Percentiles rank a stretch among this genome's conserved stretches.
phyloP scores from a whole-genome alignment of 768 basidiomycete species.

The Leccinum sublutescens region DNA sequence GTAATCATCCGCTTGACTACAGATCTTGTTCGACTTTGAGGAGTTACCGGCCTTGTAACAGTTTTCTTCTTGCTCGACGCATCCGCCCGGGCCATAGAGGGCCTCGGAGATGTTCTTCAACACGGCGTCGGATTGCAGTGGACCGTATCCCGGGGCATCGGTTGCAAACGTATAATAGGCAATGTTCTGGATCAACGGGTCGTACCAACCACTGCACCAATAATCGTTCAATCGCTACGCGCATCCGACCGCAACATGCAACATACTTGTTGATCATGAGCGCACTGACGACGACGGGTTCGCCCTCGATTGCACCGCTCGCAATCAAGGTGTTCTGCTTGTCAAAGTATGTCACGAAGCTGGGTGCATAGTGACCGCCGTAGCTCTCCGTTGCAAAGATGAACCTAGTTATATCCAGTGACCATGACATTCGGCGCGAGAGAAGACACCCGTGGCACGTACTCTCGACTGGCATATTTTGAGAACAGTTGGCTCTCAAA shows the following conservation, averaged over 20 bases:
- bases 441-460: conserved; percentile 16
- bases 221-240: background rate
- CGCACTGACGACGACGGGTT: conserved; percentile 52
- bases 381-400: conserved; percentile 66
- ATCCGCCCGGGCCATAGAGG: conserved; percentile 49
- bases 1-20: conserved; percentile 48
- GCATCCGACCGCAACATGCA: background rate
- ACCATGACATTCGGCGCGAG: background rate
- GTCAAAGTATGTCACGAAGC: conserved; percentile 62
- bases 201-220: conserved; percentile 56
- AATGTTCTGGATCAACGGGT: conserved; percentile 61
- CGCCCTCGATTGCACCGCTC: conserved; percentile 44
- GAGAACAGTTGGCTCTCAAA: conserved; percentile 56
- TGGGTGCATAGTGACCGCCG: conserved; percentile 66
- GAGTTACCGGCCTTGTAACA: conserved; percentile 56
- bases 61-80: conserved; percentile 50
- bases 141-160: conserved; percentile 66
- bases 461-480: conserved; percentile 53
- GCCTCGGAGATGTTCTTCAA: conserved; percentile 47
- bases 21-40: conserved; percentile 47
- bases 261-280: conserved; percentile 64
- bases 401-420: conserved; percentile 40
- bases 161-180: conserved; percentile 61
- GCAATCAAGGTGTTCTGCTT: conserved; percentile 56
- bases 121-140: conserved; percentile 47